Conservation (phyloP, 2,329 filamentous ascomycete species). For the Botrytis cinerea region DNA sequence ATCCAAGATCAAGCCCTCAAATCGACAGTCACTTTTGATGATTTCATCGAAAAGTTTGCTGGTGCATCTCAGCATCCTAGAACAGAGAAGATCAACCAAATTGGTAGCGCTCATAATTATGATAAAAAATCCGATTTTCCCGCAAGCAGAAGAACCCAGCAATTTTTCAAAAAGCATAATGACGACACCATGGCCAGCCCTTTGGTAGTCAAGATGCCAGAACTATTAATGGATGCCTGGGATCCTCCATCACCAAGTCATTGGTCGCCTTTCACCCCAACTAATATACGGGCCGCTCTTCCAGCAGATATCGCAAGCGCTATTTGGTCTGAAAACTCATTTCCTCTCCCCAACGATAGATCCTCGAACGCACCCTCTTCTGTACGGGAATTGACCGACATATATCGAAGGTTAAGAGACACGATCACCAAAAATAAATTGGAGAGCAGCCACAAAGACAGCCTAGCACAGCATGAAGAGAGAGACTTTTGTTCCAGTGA, state of each 20-base stretch:
- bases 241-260: slow-evolving; percentile 34
- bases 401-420: slow-evolving; percentile 62
- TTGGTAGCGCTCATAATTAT: slow-evolving; percentile 21
- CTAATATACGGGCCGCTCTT: slow-evolving; percentile 25
- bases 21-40: slow-evolving; percentile 60
- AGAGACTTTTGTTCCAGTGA: slow-evolving; percentile 56
- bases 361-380: slow-evolving; percentile 46
- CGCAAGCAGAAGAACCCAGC: slow-evolving; percentile 26
- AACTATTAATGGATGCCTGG: slow-evolving; percentile 40
- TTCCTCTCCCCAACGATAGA: slow-evolving; percentile 43
- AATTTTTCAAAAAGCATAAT: slow-evolving; percentile 37
- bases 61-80: slow-evolving; percentile 24
- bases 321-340: slow-evolving; percentile 36
- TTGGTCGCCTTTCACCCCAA: slow-evolving; percentile 24
- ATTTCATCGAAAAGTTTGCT: slow-evolving; percentile 33
- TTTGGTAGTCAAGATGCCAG: slow-evolving; percentile 35
- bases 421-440: slow-evolving; percentile 60
- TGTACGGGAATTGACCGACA: slow-evolving; percentile 57
- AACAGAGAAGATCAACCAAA: slow-evolving; percentile 26
- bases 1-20: slow-evolving; percentile 74
- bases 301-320: slow-evolving; percentile 39
- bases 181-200: slow-evolving; percentile 31
- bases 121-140: slow-evolving; percentile 17
- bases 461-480: slow-evolving; percentile 11
- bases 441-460: slow-evolving; percentile 34